Evolutionary conservation across 1,139 yeast species (phyloP).

Genomic region (Pichia sp.): DNA sequence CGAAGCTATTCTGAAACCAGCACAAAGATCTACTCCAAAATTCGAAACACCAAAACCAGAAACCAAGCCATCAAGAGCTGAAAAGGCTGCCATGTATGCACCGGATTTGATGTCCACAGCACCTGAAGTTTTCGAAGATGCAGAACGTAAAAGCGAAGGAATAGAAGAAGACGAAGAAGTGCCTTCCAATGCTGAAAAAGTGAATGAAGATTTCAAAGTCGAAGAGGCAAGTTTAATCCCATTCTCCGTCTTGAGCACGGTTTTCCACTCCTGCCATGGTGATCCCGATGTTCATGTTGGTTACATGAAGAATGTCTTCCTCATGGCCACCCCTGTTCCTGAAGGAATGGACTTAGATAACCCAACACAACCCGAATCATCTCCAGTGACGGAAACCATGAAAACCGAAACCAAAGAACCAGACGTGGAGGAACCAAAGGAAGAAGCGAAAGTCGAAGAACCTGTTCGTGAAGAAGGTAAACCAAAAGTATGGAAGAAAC

Average conservation of each 20-base stretch:
- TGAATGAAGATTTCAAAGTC: conserved; percentile 10
- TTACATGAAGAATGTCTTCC: conserved; percentile 13
- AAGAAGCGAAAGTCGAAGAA: background rate
- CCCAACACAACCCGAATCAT: background rate
- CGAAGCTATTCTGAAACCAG: too few relatives aligned
- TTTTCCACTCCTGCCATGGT: conserved; percentile 19
- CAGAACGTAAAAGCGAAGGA: background rate
- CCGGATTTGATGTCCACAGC: conserved; percentile 14
- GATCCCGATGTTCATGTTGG: conserved; percentile 22
- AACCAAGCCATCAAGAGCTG: background rate
- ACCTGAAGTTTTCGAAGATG: conserved; percentile 16
- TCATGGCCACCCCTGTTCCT: conserved; percentile 4
- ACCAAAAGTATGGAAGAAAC: conserved; percentile 15
- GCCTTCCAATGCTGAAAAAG: background rate
- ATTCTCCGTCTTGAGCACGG: conserved; percentile 16
- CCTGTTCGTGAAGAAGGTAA: background rate
- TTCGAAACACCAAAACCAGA: background rate
- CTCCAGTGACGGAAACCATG: background rate
- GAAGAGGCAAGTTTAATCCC: conserved; percentile 18
- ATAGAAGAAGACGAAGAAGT: conserved; percentile 2
- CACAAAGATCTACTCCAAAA: background rate
- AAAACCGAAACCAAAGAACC: background rate
- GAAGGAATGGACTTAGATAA: conserved; percentile 4
- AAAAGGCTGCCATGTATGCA: conserved; percentile 3
- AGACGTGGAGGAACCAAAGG: background rate